phyloP scores from a whole-genome alignment of 306 rosid genomes.

The Sindora glabra region DNA sequence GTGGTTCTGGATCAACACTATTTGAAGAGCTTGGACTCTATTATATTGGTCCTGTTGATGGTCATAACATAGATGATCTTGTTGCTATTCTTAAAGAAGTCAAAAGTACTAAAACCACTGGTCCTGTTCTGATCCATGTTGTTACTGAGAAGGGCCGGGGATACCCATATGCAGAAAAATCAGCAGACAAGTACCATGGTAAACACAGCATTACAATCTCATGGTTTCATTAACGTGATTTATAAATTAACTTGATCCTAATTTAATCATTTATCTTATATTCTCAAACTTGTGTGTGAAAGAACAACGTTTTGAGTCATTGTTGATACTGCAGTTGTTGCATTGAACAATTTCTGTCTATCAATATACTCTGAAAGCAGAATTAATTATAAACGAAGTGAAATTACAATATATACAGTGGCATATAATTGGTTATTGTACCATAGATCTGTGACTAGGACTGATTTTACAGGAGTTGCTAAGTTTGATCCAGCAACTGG shows the following conservation, averaged over 20 bases:
- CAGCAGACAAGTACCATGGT: conserved; percentile 95
- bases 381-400: no score
- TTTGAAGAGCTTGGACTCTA: conserved; percentile 98
- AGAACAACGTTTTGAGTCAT: no score
- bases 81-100: conserved; percentile 81
- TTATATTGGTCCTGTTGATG: conserved; percentile 97
- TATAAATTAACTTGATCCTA: neutral
- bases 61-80: conserved; percentile 92
- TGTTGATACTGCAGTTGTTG: no score
- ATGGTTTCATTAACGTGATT: neutral
- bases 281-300: no score
- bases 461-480: conserved; percentile 68
- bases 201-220: conserved; percentile 5
- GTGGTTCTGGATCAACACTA: conserved; percentile 85
- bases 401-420: no score
- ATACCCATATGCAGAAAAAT: conserved; percentile 91
- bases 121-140: conserved; percentile 88
- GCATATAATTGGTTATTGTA: no score
- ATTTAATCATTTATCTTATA: no score
- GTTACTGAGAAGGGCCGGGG: conserved; percentile 96
- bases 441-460: no score
- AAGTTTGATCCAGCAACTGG: conserved; percentile 93
- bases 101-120: conserved; percentile 73
- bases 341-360: no score
- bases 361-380: no score